Conservation (phyloP, 495 filamentous ascomycete species). For the Peziza echinospora region DNA sequence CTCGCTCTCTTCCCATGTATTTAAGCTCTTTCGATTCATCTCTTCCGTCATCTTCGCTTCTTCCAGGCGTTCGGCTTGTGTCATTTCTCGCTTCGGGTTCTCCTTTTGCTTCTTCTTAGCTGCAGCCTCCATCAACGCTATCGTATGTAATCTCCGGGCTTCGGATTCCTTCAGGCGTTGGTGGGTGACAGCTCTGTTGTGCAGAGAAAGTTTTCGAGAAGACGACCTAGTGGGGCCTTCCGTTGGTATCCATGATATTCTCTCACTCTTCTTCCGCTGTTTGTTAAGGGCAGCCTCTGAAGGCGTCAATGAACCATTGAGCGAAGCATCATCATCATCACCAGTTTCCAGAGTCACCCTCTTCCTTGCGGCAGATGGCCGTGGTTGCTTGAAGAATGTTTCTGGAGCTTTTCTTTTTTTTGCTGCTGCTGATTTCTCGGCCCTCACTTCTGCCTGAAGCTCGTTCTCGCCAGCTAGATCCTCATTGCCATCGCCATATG, state of each 20-base stretch:
- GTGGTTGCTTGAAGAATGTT: slow-evolving; percentile 25
- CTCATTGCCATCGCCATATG: slow-evolving; percentile 33
- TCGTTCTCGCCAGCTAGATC: slow-evolving; percentile 44
- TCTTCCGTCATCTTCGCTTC: slow-evolving; percentile 69
- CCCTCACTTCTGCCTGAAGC: slow-evolving; percentile 30
- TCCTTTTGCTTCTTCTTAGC: slow-evolving; percentile 52
- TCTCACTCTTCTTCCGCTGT: slow-evolving; percentile 68
- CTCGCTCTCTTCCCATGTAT: slow-evolving; percentile 83
- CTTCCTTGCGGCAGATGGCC: slow-evolving; percentile 27
- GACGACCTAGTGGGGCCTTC: slow-evolving; percentile 69
- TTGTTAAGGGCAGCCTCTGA: slow-evolving; percentile 23
- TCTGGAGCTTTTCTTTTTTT: slow-evolving; percentile 55
- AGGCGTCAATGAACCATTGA: slow-evolving; percentile 5
- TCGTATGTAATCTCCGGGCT: slow-evolving; percentile 50
- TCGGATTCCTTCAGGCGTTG: slow-evolving; percentile 67
- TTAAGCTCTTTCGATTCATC: slow-evolving; percentile 73
- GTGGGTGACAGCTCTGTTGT: slow-evolving; percentile 65
- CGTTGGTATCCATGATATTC: slow-evolving; percentile 67
- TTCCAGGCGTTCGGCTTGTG: slow-evolving; percentile 65
- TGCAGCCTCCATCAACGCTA: slow-evolving; percentile 72
- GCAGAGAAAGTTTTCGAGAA: slow-evolving; percentile 57
- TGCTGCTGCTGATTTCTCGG: slow-evolving; percentile 31
- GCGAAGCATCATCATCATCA: slow-evolving; percentile 2
- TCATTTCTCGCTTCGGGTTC: slow-evolving; percentile 59
- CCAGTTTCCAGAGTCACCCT: slow-evolving; percentile 43